Base-by-base conservation (phyloP, 371 early-diverging fungal species). In the Blakeslea trispora region DNA sequence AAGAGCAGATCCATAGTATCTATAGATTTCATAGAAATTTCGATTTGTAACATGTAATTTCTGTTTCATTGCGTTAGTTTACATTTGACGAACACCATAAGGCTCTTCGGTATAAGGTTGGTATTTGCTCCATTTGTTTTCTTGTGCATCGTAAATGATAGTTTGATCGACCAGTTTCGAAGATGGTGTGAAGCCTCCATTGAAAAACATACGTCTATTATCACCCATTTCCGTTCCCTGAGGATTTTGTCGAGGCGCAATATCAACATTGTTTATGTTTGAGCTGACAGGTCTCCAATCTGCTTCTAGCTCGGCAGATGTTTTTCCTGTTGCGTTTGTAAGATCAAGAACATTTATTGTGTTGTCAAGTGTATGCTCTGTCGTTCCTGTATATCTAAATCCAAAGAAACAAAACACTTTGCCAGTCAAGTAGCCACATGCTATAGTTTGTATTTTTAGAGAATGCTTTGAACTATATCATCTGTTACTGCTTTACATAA, bases 51-150 rank as follows among this genome's bases (percentile, higher is more conserved):
- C n/a, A n/a, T n/a, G n/a, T n/a, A n/a, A n/a, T n/a, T n/a, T n/a
- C n/a, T n/a, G n/a, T n/a, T n/a, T n/a, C n/a, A n/a, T n/a, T n/a
- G n/a, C n/a, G n/a, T n/a, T 28, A 34, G 4, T 13, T n/a, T 42
- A 51, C 52, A 51, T 51, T 42, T 51, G 52, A 42, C 52, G 40
- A 5, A 23, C 18, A 14, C 52, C 52, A n/a, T 51, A 51, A 28
- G 52, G 52, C 9, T 24, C 17, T 18, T 51, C 52, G 10, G 28
- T 17, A 5, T 51, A 51, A 10, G 14, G 2, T 18, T 14, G 6
- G 5, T 28, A 18, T 18, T 23, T 28, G 8, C 18, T 5, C 52
- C 52, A 51, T 28, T 18, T 6, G 13, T 51, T 51, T n/a, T 5
- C 23, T n/a, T 42, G 17, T 9, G 18, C 52, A 18, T 51, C n/a